Base-by-base conservation (phyloP, 2,329 filamentous ascomycete genomes). In the Bipolaris cookei region DNA sequence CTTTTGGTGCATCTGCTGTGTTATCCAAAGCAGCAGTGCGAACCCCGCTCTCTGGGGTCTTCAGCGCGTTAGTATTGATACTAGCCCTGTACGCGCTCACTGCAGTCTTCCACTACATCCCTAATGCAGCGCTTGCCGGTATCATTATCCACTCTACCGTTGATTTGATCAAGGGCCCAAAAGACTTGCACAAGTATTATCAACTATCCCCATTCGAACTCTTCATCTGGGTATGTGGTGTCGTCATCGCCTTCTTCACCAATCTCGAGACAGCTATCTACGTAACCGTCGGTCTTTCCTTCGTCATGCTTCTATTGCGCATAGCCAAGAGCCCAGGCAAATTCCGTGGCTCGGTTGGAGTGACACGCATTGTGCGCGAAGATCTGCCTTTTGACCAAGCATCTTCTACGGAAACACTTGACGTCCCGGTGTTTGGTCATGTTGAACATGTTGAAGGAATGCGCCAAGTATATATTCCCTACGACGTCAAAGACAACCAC, bases 81-180 rank as follows among this genome's bases (percentile, higher is more conserved):
- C 80, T 97, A 5, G 92, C 94, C 18, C 90, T 96, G 59, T 97
- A 97, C 71, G 90, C 90, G 3, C 80, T 97, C 43, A 89, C 93
- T 0, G 86, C 88, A 0, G 88, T 97, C 10, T 97, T 97, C 82
- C 96, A 87, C 79, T 97, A 92, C 77, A 97, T 97, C 51, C 91
- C 93, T 0, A 90, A 84, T 61, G 86, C 92, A 3, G 85, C 88
- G 6, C 84, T 97, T 1, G 84, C 92, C 0, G 93, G 88, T 28
- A 90, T 97, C 70, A 96, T 97, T 65, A 96, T 97, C 62, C 93
- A 97, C 73, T 93, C 93, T 1, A 92, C 97, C 1, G 89, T 90
- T 54, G 93, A 97, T 72, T 79, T 97, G 54, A 90, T 97, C 73
- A 96, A 92, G 0, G 88, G 91, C 0, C 93, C 93, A 3, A 91